Conservation (phyloP, 2,329 filamentous ascomycete genomes). For the Penicillium digitatum region DNA sequence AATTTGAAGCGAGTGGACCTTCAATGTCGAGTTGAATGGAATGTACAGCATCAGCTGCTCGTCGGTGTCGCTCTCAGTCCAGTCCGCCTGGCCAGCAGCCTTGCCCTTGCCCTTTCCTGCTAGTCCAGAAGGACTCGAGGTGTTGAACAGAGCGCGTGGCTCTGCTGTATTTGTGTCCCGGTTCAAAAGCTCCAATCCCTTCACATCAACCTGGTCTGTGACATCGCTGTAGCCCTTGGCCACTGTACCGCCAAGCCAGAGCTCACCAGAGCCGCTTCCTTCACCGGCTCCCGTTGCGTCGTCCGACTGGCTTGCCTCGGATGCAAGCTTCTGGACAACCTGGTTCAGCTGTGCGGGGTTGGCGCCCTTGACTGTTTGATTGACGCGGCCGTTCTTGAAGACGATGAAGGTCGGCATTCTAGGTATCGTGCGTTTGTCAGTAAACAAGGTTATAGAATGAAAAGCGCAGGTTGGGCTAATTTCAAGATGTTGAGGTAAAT, state of each 20-base stretch:
- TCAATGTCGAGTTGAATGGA: constrained; percentile 81
- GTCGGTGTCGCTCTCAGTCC: constrained; percentile 94
- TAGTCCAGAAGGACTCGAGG: constrained; percentile 61
- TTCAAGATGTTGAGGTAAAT: neutral
- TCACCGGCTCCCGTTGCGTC: constrained; percentile 40
- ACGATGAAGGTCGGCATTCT: constrained; percentile 78
- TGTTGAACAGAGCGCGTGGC: constrained; percentile 70
- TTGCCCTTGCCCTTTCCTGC: constrained; percentile 43
- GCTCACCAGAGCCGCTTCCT: constrained; percentile 41
- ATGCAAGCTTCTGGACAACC: constrained; percentile 66
- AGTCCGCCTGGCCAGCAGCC: constrained; percentile 64
- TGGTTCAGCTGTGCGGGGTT: constrained; percentile 66
- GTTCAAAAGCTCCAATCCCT: constrained; percentile 82
- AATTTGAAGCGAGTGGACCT: constrained; percentile 81
- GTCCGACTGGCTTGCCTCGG: constrained; percentile 55
- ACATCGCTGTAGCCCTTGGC: constrained; percentile 81
- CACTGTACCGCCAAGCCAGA: constrained; percentile 70
- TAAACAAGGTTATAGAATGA: neutral
- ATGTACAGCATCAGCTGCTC: constrained; percentile 93
- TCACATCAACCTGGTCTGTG: constrained; percentile 73
- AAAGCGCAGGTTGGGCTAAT: neutral
- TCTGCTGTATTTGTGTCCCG: constrained; percentile 71
- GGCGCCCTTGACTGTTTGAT: constrained; percentile 69
- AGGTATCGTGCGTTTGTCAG: constrained; percentile 49
- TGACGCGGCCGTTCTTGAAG: constrained; percentile 67